Base-by-base conservation (phyloP, 352 stramenopile species). In the Thalassiosira livingstoniorum region DNA sequence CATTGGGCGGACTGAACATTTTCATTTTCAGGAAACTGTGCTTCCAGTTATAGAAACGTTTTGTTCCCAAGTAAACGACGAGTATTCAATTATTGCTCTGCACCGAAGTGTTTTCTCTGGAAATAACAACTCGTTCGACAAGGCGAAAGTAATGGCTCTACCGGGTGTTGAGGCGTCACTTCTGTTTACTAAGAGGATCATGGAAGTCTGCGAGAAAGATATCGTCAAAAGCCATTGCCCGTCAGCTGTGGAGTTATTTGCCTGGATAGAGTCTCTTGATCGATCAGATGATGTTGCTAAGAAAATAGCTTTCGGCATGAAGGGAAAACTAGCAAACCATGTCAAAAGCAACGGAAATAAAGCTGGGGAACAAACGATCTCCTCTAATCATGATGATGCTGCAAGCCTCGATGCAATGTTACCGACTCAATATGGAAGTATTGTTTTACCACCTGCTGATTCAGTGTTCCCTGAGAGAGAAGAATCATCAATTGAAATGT, bases 41-140 rank as follows among this genome's bases (percentile, higher is more conserved):
- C 64, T 85, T 29, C 61, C 69, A n/a, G 32, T 69, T 39, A 23
- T 85, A 29, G 77, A 85, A 27, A 42, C 29, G 4, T 76, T 80
- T 60, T 79, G 62, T 21, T 80, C 39, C 23, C 18, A 55, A 29
- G 63, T 85, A 2, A 85, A 80, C 62, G 77, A 80, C 34, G 35
- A 39, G 21, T 75, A 84, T 37, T 65, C 64, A 1, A 37, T 25
- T 7, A 57, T 75, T 45, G 47, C 47, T 58, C 23, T 78, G 13
- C 35, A 74, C 7, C 23, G 65, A 55, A 69, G 55, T 18, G 29
- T 70, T 25, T 31, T 45, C 13, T 55, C 32, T 23, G 21, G 61
- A 0, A 45, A 58, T 7, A 53, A 51, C 0, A 32, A 32, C 4
- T 54, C 25, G 4, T 34, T 45, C 25, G 32, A 54, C 47, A 37